Base-by-base conservation (phyloP, 106 monocot species). In the Allium fistulosum region DNA sequence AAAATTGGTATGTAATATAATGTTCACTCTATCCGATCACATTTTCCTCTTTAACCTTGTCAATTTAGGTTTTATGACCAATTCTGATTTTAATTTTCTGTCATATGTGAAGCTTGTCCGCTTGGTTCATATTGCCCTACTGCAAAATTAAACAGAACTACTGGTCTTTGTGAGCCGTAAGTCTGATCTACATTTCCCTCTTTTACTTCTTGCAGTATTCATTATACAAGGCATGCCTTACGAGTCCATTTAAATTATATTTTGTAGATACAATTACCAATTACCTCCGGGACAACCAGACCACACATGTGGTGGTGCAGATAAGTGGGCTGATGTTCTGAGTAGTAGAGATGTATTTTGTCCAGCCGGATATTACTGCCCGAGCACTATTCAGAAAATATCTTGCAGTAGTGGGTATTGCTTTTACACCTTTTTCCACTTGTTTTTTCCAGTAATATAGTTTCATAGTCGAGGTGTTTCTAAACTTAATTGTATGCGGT, bases 91-190 rank as follows among this genome's bases (percentile, higher is more conserved):
- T 37, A 37, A 37, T 37, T 37, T 37, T 37, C 37, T 37, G 1
- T 37, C 37, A 37, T 37, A 37, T 2, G 57, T 84, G 69, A 79
- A 88, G 87, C 87, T 78, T 88, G 87, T 52, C 87, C 87, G 5
- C 70, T 88, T 52, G 87, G 87, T 58, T 75, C 87, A 45, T 84
- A 84, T 49, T 88, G 87, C 56, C 87, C 87, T 59, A 53, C 52
- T 59, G 87, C 78, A 26, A 59, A 57, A 11, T 58, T 84, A n/a
- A 88, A 84, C 65, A 61, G 49, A 27, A 59, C 61, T 65, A 84
- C 80, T 67, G 87, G 87, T 26, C 11, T 76, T 69, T 88, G 87
- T 84, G 83, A 83, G 66, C 87, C 87, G 87, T 88, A 76, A 88
- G 87, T 76, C 48, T 22, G 22, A 22, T 22, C 22, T 22, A 22